phyloP scores from a whole-genome alignment of 805 yeast species.

The Vanderwaltozyma verrucispora region DNA sequence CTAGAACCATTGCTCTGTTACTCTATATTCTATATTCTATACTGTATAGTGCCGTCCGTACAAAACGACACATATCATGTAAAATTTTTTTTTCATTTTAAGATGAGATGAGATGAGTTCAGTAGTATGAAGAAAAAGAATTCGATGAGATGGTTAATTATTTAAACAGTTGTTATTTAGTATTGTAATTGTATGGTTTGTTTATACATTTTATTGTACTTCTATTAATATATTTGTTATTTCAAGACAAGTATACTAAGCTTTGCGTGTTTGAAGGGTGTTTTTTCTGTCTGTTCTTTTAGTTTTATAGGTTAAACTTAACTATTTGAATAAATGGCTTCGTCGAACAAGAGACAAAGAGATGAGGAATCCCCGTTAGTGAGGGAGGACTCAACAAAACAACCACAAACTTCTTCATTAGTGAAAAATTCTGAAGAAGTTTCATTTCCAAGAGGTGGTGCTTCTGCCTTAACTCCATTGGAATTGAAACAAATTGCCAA shows the following conservation, averaged over 20 bases:
- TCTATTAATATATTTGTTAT: too few species aligned
- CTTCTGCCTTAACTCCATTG: conserved; percentile 71
- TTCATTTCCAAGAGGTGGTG: conserved; percentile 93
- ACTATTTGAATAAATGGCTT: not conserved
- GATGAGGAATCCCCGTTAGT: conserved; percentile 35
- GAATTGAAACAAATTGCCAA: conserved; percentile 89
- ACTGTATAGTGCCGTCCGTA: too few species aligned
- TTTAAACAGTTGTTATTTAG: not conserved
- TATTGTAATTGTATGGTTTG: not conserved
- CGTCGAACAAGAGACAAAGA: conserved; percentile 38
- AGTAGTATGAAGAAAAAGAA: too few species aligned
- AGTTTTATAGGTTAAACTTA: not conserved
- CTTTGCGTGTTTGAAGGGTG: too few species aligned
- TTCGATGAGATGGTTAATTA: not conserved
- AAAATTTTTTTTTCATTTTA: conserved; percentile 1
- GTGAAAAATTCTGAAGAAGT: conserved; percentile 30
- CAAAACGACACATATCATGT: not conserved
- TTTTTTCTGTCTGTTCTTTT: not conserved
- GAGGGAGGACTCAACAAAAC: conserved; percentile 32
- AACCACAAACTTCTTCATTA: conserved; percentile 30
- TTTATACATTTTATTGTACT: not conserved
- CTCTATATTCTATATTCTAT: too few species aligned
- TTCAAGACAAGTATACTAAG: too few species aligned
- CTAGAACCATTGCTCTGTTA: too few species aligned
- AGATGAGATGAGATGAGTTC: conserved; percentile 4